Percentiles rank a stretch among this genome's conserved stretches.
These are phyloP conservation scores for Neoboletus magnificus DNA, from an alignment of 768 basidiomycete species.

Conservation along the genomic window DNA sequence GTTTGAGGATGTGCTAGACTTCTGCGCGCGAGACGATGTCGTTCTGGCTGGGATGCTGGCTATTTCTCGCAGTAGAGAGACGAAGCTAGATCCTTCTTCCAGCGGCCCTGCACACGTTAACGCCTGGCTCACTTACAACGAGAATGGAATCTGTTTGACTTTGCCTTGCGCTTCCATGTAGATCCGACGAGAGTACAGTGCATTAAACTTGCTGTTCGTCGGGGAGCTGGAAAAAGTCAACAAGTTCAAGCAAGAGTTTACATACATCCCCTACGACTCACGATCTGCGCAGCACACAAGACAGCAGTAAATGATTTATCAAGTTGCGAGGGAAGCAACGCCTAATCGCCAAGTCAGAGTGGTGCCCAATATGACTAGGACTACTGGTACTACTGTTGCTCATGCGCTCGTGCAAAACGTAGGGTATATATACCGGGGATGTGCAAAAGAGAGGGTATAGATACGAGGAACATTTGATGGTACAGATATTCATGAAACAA, in stretches of 20 bases:
- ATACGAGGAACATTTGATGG: constrained; percentile 16
- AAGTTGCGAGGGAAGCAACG: background rate
- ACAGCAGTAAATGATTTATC: background rate
- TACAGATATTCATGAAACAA: constrained; percentile 12
- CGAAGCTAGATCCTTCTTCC: constrained; percentile 37
- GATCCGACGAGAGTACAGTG: background rate
- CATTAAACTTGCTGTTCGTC: background rate
- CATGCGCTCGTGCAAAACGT: background rate
- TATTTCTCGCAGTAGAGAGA: constrained; percentile 48
- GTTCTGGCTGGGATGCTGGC: constrained; percentile 26
- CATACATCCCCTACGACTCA: background rate
- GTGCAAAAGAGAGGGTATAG: constrained; percentile 26
- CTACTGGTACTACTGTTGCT: background rate
- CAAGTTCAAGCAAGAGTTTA: background rate
- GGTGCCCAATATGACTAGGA: background rate
- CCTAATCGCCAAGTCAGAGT: background rate
- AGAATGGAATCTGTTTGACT: constrained; percentile 36
- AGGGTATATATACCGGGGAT: constrained; percentile 16
- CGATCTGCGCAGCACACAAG: background rate
- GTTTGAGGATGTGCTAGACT: background rate
- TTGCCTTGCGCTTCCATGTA: constrained; percentile 14
- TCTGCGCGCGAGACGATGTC: constrained; percentile 16
- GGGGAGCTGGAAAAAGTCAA: background rate
- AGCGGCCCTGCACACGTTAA: background rate
- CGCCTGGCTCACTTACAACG: constrained; percentile 36